Base-by-base conservation (phyloP, 179 eudicot genomes). In the Camellia oleifera region DNA sequence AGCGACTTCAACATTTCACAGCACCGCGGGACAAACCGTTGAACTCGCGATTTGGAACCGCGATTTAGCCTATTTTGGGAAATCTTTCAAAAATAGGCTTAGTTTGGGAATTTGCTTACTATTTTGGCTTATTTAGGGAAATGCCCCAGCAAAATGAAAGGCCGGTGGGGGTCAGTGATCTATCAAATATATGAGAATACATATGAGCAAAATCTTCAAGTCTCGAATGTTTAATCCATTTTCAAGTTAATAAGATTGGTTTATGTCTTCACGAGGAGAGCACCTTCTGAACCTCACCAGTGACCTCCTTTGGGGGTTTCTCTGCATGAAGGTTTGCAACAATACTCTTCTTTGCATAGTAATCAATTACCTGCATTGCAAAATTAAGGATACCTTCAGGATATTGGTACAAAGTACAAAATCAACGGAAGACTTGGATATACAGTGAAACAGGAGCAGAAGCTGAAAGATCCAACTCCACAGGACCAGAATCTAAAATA, bases 251-350 rank as follows among this genome's bases (percentile, higher is more conserved):
- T 10, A 68, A 77, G 8, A 65, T 50, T 42, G 44, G 66, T 12
- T 17, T 23, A 23, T 46, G 46, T 46, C 58, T 72, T 82, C 77
- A 78, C 4, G 92, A 92, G 20, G 90, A 80, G 57, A 93, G 82
- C 13, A 87, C 91, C 76, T 91, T 90, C 87, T 90, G 88, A 82
- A 93, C 97, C 87, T 90, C 92, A 54, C 80, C 83, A 40, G 89
- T 83, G 74, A 93, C 97, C 63, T 90, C 90, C 69, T 90, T 88
- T 10, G 97, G 97, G 97, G 93, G 85, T 81, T 90, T 93, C 84
- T 92, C 95, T 0, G 97, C 97, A 66, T 87, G 95, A 60, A 93
- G 88, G 81, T 87, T 87, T 45, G 91, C 83, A 44, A 92, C 87
- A 13, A 87, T 84, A 68, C 85, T 83, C 86, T 93, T 93, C 90